Evolutionary conservation across 257 asterid species (phyloP), one percentile per base, ranked within the genome.

Genomic region (Solanum chiquidenum): DNA sequence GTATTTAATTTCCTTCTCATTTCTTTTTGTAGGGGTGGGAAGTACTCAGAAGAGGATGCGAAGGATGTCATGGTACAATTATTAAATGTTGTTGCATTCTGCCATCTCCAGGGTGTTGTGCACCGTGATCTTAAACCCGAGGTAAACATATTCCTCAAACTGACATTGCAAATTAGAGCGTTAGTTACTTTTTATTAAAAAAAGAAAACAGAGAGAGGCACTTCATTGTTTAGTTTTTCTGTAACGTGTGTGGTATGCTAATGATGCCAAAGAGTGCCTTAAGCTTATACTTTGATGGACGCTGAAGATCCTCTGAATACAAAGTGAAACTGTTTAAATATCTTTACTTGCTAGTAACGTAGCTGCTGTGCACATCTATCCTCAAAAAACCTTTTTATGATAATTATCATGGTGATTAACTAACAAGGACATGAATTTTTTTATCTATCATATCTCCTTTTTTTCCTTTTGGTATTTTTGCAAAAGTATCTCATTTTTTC

Each of bases 121-220:
- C 98, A 94, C 92, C 94, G 96, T 62, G 98, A 94, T 92, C 92
- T 94, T 83, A 94, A 93, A 89, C 98, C 98, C 5, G 98, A 94
- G 98, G 98, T 93, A 64, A 69, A 86, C 75, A 72, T 9, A 46
- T 21, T 80, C 85, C 68, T 46, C 69, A 46, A 80, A 46, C 40
- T 46, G 42, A 29, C 11, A 33, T 80, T 80, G 85, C 85, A 80
- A 80, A 29, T 80, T 79, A 46, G 68, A 80, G 25, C 5, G 5
- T 52, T 80, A 49, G 20, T 80, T 80, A 18, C 85, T 44, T 49
- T 46, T 80, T 46, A 13, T 42, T 35, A 1, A 16, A 49, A 23
- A 38, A 38, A 18, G 27, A 72, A 55, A 83, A 83, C 29, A 0
- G 8, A n/a, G 7, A 84, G 64, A 37, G 2, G 29, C 80, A 85